Percentiles rank a stretch among this genome's conserved stretches.
Evolutionary conservation across 768 basidiomycete species (phyloP).

Genomic region (Arthromyces matolae): DNA sequence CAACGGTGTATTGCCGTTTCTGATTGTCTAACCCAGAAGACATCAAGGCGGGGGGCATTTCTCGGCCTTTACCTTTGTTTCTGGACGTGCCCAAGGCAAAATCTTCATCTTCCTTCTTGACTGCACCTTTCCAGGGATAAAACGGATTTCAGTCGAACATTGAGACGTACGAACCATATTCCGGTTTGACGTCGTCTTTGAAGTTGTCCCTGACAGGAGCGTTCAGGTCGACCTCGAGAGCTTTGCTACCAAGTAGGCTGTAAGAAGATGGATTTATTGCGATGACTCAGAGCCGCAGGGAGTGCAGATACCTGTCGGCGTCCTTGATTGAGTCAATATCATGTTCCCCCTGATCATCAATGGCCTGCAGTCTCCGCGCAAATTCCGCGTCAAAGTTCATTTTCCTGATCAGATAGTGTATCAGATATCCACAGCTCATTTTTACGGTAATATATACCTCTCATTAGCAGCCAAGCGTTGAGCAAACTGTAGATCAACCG

Average conservation of each 20-base stretch:
- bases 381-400: slow-evolving; percentile 32
- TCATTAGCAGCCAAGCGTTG: slow-evolving; percentile 33
- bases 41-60: not conserved
- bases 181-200: not conserved
- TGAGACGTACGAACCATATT: not conserved
- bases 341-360: slow-evolving; percentile 21
- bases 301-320: slow-evolving; percentile 27
- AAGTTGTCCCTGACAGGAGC: not conserved
- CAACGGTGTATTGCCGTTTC: slow-evolving; percentile 1
- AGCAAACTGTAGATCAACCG: slow-evolving; percentile 30
- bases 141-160: not conserved
- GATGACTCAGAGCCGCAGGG: not conserved
- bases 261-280: not conserved
- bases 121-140: not conserved
- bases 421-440: not conserved
- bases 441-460: slow-evolving; percentile 8
- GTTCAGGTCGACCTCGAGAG: not conserved
- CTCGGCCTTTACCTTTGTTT: slow-evolving; percentile 9
- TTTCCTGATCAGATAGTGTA: slow-evolving; percentile 22
- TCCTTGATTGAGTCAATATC: slow-evolving; percentile 27
- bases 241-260: not conserved
- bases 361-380: slow-evolving; percentile 29
- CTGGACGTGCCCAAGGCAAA: not conserved
- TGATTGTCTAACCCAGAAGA: slow-evolving; percentile 10
- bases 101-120: slow-evolving; percentile 5